Conservation (phyloP, 768 basidiomycete species). For the Naematelia aurantialba region DNA sequence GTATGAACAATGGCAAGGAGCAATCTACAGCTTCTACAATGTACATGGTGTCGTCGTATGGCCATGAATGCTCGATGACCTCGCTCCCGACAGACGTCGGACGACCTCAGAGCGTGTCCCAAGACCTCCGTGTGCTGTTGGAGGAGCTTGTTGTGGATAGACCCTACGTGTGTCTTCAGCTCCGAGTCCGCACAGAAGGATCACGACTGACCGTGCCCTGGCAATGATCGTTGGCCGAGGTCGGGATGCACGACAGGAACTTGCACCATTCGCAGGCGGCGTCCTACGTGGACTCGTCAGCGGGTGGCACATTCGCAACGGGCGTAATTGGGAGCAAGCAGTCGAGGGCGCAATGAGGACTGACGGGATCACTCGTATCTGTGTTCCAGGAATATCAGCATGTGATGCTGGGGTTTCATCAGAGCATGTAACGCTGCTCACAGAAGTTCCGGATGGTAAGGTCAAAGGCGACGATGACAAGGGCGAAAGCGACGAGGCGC, state of each 20-base stretch:
- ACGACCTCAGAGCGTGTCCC: background rate
- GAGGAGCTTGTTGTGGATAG: background rate
- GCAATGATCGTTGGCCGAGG: constrained; percentile 52
- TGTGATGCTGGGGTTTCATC: background rate
- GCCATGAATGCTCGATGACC: too few species aligned
- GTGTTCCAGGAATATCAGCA: background rate
- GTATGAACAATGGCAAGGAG: background rate
- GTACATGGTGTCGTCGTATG: background rate
- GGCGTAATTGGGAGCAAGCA: too few species aligned
- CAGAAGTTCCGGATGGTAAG: constrained; percentile 81
- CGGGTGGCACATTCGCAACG: background rate
- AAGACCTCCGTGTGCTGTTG: background rate
- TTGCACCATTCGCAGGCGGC: constrained; percentile 76
- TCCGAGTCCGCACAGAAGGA: background rate
- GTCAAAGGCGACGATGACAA: constrained; percentile 75
- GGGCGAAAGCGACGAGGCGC: constrained; percentile 67
- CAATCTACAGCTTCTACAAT: too few species aligned
- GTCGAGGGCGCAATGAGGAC: constrained; percentile 1
- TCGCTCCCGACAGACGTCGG: background rate
- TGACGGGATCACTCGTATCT: constrained; percentile 41
- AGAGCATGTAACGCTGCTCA: constrained; percentile 16
- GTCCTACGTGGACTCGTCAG: constrained; percentile 55
- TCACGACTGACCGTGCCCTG: constrained; percentile 44
- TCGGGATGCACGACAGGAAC: constrained; percentile 86
- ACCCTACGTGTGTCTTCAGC: background rate